These are phyloP conservation scores for Vigna unguiculata DNA, from an alignment of 306 rosid genomes.

Conservation along the genomic window DNA sequence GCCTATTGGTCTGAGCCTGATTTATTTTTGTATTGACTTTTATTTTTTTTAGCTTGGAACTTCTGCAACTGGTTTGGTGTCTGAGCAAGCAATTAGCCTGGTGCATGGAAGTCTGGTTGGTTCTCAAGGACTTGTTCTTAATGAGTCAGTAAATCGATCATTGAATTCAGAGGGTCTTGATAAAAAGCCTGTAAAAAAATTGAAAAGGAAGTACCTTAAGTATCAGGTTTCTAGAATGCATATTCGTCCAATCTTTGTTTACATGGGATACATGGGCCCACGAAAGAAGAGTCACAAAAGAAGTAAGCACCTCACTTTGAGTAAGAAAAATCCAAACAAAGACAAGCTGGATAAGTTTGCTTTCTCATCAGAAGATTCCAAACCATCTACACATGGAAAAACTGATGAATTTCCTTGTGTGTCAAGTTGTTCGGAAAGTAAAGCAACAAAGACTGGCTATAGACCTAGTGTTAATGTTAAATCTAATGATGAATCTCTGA, in stretches of 20 bases:
- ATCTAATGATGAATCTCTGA: slow-evolving; percentile 40
- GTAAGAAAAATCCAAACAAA: slow-evolving; percentile 42
- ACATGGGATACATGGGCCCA: slow-evolving; percentile 50
- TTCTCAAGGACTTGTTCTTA: slow-evolving; percentile 42
- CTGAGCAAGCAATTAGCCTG: slow-evolving; percentile 34
- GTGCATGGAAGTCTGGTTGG: slow-evolving; percentile 42
- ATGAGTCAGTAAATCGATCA: slow-evolving; percentile 45
- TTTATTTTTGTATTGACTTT: slow-evolving; percentile 20
- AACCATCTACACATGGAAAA: slow-evolving; percentile 65
- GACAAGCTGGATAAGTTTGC: slow-evolving; percentile 43
- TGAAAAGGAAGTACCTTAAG: slow-evolving; percentile 64
- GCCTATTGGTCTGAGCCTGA: slow-evolving; percentile 2
- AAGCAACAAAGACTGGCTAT: slow-evolving; percentile 45
- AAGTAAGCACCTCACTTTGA: slow-evolving; percentile 40
- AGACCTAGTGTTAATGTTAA: slow-evolving; percentile 43
- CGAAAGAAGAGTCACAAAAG: slow-evolving; percentile 65
- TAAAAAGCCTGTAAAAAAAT: slow-evolving; percentile 51
- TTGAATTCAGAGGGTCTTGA: slow-evolving; percentile 40
- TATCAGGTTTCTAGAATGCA: slow-evolving; percentile 52
- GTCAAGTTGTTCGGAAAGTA: slow-evolving; percentile 44
- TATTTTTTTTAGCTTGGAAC: slow-evolving; percentile 55
- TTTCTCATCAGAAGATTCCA: slow-evolving; percentile 57
- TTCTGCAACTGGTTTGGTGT: slow-evolving; percentile 42
- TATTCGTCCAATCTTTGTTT: slow-evolving; percentile 51
- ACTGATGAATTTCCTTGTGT: slow-evolving; percentile 32